Base-by-base conservation (phyloP, 2,329 filamentous ascomycete species). In the Scedosporium aurantiacum region DNA sequence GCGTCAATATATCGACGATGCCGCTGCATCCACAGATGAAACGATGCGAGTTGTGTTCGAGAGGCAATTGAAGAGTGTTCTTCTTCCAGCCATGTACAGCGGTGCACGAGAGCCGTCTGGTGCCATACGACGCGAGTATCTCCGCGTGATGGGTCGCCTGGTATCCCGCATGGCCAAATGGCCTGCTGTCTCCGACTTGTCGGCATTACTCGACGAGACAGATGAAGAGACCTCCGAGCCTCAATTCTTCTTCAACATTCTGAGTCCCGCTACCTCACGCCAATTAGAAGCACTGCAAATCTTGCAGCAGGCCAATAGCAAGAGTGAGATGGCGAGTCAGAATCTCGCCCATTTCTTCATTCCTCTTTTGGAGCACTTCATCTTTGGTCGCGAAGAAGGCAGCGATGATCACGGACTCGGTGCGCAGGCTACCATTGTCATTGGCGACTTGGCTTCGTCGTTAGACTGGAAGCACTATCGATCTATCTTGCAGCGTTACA, bases 391-490 rank as follows among this genome's bases (percentile, higher is more conserved):
- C 63, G 84, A 83, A 4, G 89, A 91, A 57, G 79, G 81, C 7
- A 78, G 72, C 23, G 91, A 96, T 70, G 91, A 91, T 41, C 89
- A 95, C 66, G 93, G 91, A 58, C 79, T 97, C 60, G 87, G 91
- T 58, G 91, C 91, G 16, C 91, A 97, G 72, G 87, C 93, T 4
- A 88, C 91, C n/a, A 83, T 81, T 8, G 88, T 91, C 0, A 87
- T 99, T 63, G 87, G 89, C 2, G 79, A 82, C 27, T 74, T 99
- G 61, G 85, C 89, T 4, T 80, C 83, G 64, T 90, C 86, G 63
- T 75, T 99, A 14, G 90, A 94, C 68, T 97, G 93, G 92, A 87
- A 86, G 45, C 91, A 96, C 67, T 97, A 93, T 75, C 86, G 90
- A 47, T 88, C 89, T 5, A 85, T 93, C 14, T 82, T 99, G 65